Evolutionary conservation across 1,139 yeast species (phyloP).

Genomic region (Kluyveromyces sp.): DNA sequence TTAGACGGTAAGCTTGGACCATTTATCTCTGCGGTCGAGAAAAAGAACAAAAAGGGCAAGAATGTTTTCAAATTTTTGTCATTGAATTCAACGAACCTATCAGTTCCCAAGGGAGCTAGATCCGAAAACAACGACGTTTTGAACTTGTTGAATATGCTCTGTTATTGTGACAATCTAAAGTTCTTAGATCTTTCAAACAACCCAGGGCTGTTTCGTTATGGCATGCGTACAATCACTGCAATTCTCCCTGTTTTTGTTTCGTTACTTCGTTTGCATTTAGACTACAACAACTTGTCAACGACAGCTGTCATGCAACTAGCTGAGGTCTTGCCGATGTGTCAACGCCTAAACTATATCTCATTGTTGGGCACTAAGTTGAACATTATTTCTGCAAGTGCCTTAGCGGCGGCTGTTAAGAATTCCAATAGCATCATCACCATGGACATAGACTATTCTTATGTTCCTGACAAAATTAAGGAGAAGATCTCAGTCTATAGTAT

Average conservation of each 20-base stretch:
- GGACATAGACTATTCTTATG: constrained; percentile 53
- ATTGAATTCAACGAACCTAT: constrained; percentile 45
- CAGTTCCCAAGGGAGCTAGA: constrained; percentile 29
- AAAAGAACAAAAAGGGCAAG: constrained; percentile 22
- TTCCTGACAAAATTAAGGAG: constrained; percentile 47
- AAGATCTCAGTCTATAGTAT: constrained; percentile 60
- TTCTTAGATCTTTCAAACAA: constrained; percentile 67
- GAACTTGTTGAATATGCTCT: constrained; percentile 30
- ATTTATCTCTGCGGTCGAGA: constrained; percentile 38
- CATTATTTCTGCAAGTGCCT: constrained; percentile 44
- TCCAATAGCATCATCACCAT: constrained; percentile 53
- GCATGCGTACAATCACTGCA: constrained; percentile 37
- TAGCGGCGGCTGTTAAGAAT: constrained; percentile 51
- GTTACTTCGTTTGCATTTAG: constrained; percentile 53
- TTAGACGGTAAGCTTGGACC: constrained; percentile 48
- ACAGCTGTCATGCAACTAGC: constrained; percentile 48
- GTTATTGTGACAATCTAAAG: constrained; percentile 47
- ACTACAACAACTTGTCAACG: constrained; percentile 47
- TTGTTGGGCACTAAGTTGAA: constrained; percentile 53
- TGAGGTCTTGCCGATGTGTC: constrained; percentile 56
- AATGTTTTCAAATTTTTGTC: constrained; percentile 41
- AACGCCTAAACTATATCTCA: constrained; percentile 51
- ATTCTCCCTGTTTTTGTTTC: constrained; percentile 54
- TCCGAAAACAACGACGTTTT: constrained; percentile 29
- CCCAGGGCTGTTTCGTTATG: constrained; percentile 47